These are phyloP conservation scores for Monosporascus sp. DNA, from an alignment of 2,329 filamentous ascomycete genomes.

Conservation along the genomic window DNA sequence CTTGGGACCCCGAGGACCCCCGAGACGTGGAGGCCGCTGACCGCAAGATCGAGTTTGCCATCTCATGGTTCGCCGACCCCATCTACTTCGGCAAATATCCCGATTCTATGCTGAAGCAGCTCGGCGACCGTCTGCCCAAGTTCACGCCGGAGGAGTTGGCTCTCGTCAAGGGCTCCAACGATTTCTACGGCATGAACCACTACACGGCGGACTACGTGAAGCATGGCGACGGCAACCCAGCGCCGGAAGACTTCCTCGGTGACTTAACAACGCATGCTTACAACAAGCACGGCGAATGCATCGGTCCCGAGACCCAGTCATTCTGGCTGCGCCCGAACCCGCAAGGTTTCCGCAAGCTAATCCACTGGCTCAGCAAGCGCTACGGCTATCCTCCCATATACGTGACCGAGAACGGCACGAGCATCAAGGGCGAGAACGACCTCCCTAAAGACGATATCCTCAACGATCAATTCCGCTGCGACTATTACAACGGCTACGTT, in stretches of 20 bases:
- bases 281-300: conserved; percentile 66
- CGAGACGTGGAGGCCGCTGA: conserved; percentile 69
- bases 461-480: conserved; percentile 73
- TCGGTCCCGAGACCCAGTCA: conserved; percentile 78
- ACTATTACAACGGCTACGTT: conserved; percentile 76
- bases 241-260: conserved; percentile 64
- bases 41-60: conserved; percentile 81
- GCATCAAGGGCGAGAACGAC: conserved; percentile 77
- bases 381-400: conserved; percentile 76
- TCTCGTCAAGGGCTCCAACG: conserved; percentile 79
- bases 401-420: conserved; percentile 85
- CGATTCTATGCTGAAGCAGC: conserved; percentile 74
- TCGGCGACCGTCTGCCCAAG: conserved; percentile 69
- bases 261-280: conserved; percentile 69
- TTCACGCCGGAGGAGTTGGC: conserved; percentile 68
- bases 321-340: conserved; percentile 75
- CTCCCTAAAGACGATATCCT: conserved; percentile 65
- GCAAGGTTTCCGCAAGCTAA: conserved; percentile 69
- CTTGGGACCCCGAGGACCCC: conserved; percentile 74
- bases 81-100: conserved; percentile 83
- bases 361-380: conserved; percentile 71
- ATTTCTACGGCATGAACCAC: conserved; percentile 94
- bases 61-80: conserved; percentile 84
- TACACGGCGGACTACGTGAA: conserved; percentile 87
- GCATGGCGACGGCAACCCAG: conserved; percentile 58